Percentiles rank a stretch among this genome's conserved stretches.
Evolutionary conservation across 73 alveolate genomes (phyloP).

Genomic region (Paramecium bursaria): DNA sequence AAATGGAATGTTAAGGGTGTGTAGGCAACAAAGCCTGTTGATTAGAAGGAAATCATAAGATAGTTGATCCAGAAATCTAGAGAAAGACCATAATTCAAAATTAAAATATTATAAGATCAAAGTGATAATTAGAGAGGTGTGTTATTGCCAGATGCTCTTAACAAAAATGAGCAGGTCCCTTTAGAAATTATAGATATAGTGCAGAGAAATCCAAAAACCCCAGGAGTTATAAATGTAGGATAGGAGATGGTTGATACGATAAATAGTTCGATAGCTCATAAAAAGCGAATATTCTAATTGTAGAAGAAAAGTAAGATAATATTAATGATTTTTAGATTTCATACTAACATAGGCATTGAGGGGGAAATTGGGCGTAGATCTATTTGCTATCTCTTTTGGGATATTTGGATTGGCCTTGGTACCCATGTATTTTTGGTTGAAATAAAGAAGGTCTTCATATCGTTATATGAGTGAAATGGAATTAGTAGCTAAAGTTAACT

Average conservation of each 20-base stretch:
- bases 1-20: slow-evolving; percentile 64
- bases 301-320: background rate
- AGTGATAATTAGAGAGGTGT: slow-evolving; percentile 1
- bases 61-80: background rate
- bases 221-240: slow-evolving; percentile 47
- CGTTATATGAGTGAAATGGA: background rate
- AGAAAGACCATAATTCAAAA: slow-evolving; percentile 10
- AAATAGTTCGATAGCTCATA: background rate
- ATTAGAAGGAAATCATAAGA: background rate
- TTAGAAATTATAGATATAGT: background rate
- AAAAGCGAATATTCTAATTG: background rate
- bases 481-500: slow-evolving; percentile 23
- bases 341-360: background rate
- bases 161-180: slow-evolving; percentile 43
- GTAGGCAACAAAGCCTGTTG: background rate
- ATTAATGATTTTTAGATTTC: background rate
- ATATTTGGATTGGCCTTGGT: slow-evolving; percentile 18
- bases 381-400: slow-evolving; percentile 50
- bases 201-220: background rate
- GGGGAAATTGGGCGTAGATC: slow-evolving; percentile 53
- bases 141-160: background rate
- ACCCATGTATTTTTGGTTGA: slow-evolving; percentile 25
- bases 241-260: slow-evolving; percentile 36
- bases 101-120: background rate
- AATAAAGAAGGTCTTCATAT: slow-evolving; percentile 1